Evolutionary conservation across 2,329 filamentous ascomycete genomes (phyloP), one percentile per base, ranked within the genome.

Genomic region (Purpureocillium lavendulum): DNA sequence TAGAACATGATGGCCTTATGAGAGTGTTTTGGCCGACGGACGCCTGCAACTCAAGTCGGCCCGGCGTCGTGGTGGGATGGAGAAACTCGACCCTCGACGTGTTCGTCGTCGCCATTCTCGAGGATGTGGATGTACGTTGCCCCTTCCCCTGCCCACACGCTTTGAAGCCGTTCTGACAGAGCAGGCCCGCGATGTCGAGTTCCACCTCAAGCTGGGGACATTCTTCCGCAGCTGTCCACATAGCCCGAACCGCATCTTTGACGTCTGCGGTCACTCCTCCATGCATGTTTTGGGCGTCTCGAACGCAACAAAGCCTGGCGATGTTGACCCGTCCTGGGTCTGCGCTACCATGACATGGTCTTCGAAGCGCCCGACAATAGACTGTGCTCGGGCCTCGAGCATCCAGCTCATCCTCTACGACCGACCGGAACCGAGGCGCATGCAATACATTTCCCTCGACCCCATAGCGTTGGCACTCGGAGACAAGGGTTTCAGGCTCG

Each of bases 11-110:
- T 86, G 89, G 86, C 57, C 73, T 97, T 70, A 87, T 97, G 82
- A 87, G 92, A 71, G 82, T 98, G 69, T 97, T 98, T 70, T 98
- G 92, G 92, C 94, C 92, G 55, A 84, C 84, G 56, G 89, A 94
- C 66, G 80, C 87, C 55, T 73, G 77, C 40, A 75, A 72, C 61
- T 84, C 82, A 40, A 76, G 79, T 50, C 71, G 77, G 41, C 78
- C 87, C 32, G 92, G 90, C 33, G 85, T 96, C 44, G 80, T 98
- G 48, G 85, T 98, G 35, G 92, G 92, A 55, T 98, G 90, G 87
- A 80, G 84, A 54, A 98, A 98, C 62, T 96, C 90, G 30, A 82
- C 83, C 35, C 70, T 88, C 38, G 92, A 98, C 62, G 71, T 97
- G 35, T 84, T 97, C 54, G 89, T 97, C 30, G 80, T 97, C 36